Evolutionary conservation across 805 yeast species (phyloP), one percentile per base, ranked within the genome.

Genomic region (Schwanniomyces sp.): DNA sequence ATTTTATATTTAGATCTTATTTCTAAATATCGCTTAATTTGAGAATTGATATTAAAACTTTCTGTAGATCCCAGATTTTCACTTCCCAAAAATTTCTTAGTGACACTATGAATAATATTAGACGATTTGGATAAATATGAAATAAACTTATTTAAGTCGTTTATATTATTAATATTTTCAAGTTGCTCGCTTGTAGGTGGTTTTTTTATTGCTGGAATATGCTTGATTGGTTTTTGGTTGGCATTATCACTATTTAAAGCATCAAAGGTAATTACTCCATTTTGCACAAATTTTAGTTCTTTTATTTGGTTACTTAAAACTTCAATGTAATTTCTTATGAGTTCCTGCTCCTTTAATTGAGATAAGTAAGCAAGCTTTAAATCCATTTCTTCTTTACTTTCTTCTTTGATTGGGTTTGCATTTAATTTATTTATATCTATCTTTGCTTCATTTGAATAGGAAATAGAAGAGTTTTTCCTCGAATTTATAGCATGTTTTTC

Each of bases 191-290:
- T 53, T 8, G 58, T 47, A 16, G 51, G 28, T 18, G 29, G 38
- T 32, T 37, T 47, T 7, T 43, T 43, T 29, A 32, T 45, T 21
- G 27, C 16, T 10, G 25, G 37, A 24, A 8, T n/a, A 9, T 28
- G 45, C 4, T 47, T 38, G 17, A 28, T 37, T 28, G 38, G 36
- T 34, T 34, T 37, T 14, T 21, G 36, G 21, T 18, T 40, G 26
- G 24, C 36, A 32, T 41, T 39, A 21, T 55, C 52, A 17, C 61
- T 54, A 42, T 62, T 64, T 34, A 72, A 56, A 2, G 76, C 75
- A 53, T 72, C 77, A 44, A 69, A 61, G 0, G 77, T 67, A 42
- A 73, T 72, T 34, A 71, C 74, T 5, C 78, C 78, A 50, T 67
- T 72, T 52, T 71, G 74, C 4, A 72, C 75, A 53, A 73, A 72